These are phyloP conservation scores for Aphanomyces astaci DNA, from an alignment of 352 stramenopile genomes.

Conservation along the genomic window DNA sequence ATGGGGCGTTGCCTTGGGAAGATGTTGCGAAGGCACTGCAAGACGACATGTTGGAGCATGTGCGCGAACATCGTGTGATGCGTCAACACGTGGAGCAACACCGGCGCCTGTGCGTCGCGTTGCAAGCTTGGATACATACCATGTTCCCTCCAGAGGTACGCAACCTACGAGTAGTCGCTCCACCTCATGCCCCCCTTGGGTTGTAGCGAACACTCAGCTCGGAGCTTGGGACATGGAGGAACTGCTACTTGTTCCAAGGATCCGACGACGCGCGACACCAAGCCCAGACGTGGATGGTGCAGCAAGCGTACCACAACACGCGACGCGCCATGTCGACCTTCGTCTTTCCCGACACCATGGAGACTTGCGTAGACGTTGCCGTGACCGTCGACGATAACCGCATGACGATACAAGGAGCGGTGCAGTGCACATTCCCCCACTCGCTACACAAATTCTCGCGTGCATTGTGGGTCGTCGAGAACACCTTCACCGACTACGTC, in stretches of 20 bases:
- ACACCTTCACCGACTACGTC: conserved; percentile 10
- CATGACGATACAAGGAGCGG: background rate
- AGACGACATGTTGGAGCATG: conserved; percentile 7
- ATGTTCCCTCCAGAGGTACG: background rate
- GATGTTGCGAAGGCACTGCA: background rate
- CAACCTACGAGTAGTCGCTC: too few relatives aligned
- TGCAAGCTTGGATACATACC: conserved; percentile 9
- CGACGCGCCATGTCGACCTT: background rate
- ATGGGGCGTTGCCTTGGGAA: conserved; percentile 13
- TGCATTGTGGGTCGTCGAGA: conserved; percentile 9
- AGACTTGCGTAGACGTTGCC: conserved; percentile 3
- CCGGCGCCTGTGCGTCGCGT: background rate
- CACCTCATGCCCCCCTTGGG: too few relatives aligned
- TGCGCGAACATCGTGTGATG: background rate
- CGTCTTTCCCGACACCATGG: background rate
- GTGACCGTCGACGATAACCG: background rate
- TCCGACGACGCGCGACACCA: background rate
- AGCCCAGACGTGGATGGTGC: conserved; percentile 8
- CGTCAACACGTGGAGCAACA: background rate
- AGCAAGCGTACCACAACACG: conserved; percentile 22
- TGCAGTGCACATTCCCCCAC: background rate
- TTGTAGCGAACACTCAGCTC: too few relatives aligned
- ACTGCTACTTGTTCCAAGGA: background rate
- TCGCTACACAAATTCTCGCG: background rate
- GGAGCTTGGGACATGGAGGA: conserved; percentile 8